Conservation (phyloP, 371 early-diverging fungal species). For the Apophysomyces sp. region DNA sequence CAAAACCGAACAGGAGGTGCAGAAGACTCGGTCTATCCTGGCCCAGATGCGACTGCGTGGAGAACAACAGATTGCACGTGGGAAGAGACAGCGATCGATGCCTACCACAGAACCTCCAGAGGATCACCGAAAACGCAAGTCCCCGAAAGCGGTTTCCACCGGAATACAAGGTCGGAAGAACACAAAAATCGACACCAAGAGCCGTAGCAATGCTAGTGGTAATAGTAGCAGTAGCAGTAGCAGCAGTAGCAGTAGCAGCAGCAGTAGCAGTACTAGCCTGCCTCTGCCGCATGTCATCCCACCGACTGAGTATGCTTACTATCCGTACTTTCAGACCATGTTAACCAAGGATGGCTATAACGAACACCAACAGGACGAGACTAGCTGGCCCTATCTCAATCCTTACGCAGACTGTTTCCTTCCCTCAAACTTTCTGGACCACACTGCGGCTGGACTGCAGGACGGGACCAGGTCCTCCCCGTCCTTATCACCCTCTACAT, state of each 20-base stretch:
- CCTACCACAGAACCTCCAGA: neutral
- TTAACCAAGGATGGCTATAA: neutral
- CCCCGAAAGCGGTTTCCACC: neutral
- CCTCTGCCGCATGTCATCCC: neutral
- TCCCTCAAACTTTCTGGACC: neutral
- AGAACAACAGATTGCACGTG: conserved; percentile 33
- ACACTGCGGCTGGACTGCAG: neutral
- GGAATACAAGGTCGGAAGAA: neutral
- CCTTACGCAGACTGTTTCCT: neutral
- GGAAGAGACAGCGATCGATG: conserved; percentile 14
- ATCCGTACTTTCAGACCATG: neutral
- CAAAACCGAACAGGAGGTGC: conserved; percentile 37
- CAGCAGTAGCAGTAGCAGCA: neutral
- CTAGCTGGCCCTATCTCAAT: neutral
- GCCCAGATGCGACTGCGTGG: conserved; percentile 32
- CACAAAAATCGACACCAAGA: neutral
- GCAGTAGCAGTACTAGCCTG: too few species aligned
- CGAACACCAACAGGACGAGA: neutral
- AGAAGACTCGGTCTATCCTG: conserved; percentile 39
- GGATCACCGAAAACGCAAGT: neutral
- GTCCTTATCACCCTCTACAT: neutral
- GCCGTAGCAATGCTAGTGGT: too few species aligned
- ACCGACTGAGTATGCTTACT: neutral
- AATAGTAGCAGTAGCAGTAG: neutral
- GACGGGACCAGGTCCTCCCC: neutral